Evolutionary conservation across 2,329 filamentous ascomycete genomes (phyloP).

Genomic region (Penicillium sp.): DNA sequence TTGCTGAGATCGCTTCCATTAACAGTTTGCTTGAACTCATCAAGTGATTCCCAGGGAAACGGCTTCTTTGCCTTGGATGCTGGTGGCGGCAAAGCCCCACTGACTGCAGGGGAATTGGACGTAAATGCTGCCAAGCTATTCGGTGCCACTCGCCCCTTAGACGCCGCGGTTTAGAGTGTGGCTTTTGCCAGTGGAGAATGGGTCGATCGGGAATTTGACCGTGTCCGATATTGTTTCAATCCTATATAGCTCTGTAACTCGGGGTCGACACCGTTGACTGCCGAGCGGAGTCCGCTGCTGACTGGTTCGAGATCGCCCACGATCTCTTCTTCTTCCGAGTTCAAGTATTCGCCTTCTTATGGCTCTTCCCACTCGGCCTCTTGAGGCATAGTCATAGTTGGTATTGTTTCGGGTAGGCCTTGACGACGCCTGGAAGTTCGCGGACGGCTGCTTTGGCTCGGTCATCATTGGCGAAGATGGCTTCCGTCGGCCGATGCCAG

Average conservation of each 20-base stretch:
- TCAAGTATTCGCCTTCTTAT: too few species aligned
- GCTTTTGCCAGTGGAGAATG: slow-evolving; percentile 79
- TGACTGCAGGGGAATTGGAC: slow-evolving; percentile 9
- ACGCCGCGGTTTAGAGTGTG: slow-evolving; percentile 22
- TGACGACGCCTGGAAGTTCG: too few species aligned
- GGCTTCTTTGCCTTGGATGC: slow-evolving; percentile 34
- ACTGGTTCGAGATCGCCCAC: slow-evolving; percentile 68
- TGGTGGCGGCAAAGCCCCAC: slow-evolving; percentile 12
- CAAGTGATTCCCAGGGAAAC: slow-evolving; percentile 57
- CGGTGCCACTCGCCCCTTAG: slow-evolving; percentile 11
- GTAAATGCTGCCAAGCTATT: slow-evolving; percentile 20
- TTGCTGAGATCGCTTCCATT: slow-evolving; percentile 68
- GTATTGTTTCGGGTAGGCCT: too few species aligned
- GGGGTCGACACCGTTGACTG: slow-evolving; percentile 49
- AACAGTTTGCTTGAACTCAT: slow-evolving; percentile 65
- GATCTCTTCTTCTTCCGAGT: too few species aligned
- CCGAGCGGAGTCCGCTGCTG: slow-evolving; percentile 79
- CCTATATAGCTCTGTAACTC: slow-evolving; percentile 57
- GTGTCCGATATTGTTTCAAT: slow-evolving; percentile 67
- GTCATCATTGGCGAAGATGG: too few species aligned
- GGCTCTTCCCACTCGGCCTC: too few species aligned
- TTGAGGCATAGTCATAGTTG: too few species aligned
- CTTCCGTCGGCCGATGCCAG: too few species aligned
- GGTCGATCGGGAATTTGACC: slow-evolving; percentile 64
- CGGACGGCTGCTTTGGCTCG: too few species aligned